Percentiles rank a stretch among this genome's conserved stretches.
phyloP scores from a whole-genome alignment of 352 stramenopile species.

The Phytophthora agathidicida region DNA sequence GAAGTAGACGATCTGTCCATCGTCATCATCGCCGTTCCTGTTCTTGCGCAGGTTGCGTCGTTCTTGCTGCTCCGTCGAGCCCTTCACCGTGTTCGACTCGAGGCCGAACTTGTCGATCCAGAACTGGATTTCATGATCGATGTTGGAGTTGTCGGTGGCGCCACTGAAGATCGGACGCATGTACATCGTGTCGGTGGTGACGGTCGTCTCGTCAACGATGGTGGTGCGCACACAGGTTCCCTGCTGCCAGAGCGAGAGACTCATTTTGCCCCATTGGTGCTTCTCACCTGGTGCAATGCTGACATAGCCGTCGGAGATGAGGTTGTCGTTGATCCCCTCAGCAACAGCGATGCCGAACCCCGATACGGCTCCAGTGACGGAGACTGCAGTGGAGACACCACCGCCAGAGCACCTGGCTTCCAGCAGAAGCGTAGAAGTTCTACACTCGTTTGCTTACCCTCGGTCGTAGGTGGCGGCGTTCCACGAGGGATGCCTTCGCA shows the following conservation, averaged over 20 bases:
- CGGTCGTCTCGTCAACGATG: too few species aligned
- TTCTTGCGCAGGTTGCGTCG: too few species aligned
- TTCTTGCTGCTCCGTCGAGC: slow-evolving; percentile 15
- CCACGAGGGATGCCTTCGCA: too few species aligned
- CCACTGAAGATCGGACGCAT: too few species aligned
- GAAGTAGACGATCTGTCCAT: too few species aligned
- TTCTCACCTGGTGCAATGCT: slow-evolving; percentile 33
- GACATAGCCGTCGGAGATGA: slow-evolving; percentile 41
- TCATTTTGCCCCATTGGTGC: slow-evolving; percentile 48
- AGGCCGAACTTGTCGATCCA: slow-evolving; percentile 52
- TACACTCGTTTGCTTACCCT: too few species aligned
- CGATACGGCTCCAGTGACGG: slow-evolving; percentile 35
- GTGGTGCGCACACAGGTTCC: too few species aligned
- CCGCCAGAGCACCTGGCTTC: too few species aligned
- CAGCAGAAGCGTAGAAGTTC: too few species aligned
- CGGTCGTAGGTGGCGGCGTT: too few species aligned
- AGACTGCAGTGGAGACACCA: slow-evolving; percentile 19
- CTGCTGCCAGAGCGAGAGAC: slow-evolving; percentile 58
- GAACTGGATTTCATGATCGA: slow-evolving; percentile 48
- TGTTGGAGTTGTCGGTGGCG: slow-evolving; percentile 38
- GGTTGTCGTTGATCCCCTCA: slow-evolving; percentile 38
- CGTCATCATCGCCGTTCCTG: background rate
- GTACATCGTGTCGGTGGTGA: too few species aligned
- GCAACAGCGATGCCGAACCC: slow-evolving; percentile 42
- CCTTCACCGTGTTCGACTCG: slow-evolving; percentile 17